Evolutionary conservation across 148 eudicot species (phyloP).

Genomic region (Vaccinium corymbosum): DNA sequence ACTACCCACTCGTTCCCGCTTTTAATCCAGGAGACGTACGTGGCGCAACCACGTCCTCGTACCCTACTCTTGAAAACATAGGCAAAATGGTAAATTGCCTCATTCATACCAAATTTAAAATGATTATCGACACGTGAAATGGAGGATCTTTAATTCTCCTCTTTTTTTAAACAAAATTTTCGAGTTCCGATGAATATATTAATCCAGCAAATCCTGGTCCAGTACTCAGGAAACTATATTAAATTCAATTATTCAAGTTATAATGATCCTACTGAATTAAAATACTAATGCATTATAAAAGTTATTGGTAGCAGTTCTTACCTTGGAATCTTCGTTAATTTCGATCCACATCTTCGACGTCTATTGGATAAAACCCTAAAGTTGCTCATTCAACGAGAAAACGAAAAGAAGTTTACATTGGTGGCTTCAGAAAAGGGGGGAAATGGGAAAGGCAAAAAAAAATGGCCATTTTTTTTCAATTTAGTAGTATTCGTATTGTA

Average conservation of each 20-base stretch:
- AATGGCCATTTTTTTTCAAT: neutral
- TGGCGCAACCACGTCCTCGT: conserved; percentile 46
- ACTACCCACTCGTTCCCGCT: conserved; percentile 24
- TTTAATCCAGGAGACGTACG: conserved; percentile 32
- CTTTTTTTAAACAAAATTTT: neutral
- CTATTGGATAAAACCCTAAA: neutral
- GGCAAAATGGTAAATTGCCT: conserved; percentile 12
- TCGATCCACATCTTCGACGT: conserved; percentile 1
- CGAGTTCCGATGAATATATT: neutral
- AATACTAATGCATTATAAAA: neutral
- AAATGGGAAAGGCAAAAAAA: neutral
- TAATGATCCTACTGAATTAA: neutral
- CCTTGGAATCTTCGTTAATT: conserved; percentile 9
- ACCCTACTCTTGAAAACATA: conserved; percentile 9
- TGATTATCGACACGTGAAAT: conserved; percentile 3
- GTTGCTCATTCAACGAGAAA: neutral
- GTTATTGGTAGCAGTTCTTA: neutral
- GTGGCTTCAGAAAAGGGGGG: neutral
- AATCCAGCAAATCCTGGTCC: neutral
- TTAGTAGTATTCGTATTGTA: neutral
- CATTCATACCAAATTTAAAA: neutral
- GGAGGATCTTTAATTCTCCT: neutral
- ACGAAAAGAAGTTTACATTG: neutral
- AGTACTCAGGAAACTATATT: neutral
- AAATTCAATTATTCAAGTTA: neutral